Percentiles rank a stretch among this genome's conserved stretches.
Evolutionary conservation across 148 eudicot species (phyloP).

Genomic region (Rhododendron kiyosumense): DNA sequence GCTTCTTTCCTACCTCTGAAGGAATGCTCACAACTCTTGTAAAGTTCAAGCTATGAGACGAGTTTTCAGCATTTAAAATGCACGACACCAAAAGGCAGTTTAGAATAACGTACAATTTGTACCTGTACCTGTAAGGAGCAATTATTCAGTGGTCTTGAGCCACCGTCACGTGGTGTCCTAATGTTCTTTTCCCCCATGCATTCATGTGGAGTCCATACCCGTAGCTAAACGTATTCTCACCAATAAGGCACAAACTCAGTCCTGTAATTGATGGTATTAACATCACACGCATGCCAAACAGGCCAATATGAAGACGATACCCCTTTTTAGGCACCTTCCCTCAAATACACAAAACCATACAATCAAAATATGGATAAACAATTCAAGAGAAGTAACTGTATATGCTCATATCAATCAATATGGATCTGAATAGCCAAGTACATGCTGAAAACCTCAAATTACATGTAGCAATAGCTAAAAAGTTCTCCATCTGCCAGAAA

Average conservation of each 20-base stretch:
- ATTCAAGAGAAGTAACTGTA: neutral
- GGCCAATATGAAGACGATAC: neutral
- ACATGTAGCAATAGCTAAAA: neutral
- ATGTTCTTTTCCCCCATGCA: neutral
- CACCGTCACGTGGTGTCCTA: neutral
- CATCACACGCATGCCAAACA: neutral
- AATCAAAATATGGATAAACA: neutral
- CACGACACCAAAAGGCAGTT: neutral
- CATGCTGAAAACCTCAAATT: neutral
- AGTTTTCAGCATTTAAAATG: neutral
- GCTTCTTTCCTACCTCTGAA: neutral
- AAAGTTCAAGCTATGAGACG: neutral
- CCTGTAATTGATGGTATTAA: neutral
- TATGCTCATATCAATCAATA: neutral
- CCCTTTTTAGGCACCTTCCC: neutral
- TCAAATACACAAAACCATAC: neutral
- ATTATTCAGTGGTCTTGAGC: neutral
- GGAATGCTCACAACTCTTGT: neutral
- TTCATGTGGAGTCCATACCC: neutral
- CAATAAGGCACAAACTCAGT: neutral
- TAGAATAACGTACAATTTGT: neutral
- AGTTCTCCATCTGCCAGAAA: neutral
- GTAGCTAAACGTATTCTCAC: neutral
- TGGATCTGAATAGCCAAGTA: neutral
- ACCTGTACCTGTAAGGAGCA: neutral